Conservation (phyloP, 495 filamentous ascomycete genomes). For the Daldinia vernicosa region DNA sequence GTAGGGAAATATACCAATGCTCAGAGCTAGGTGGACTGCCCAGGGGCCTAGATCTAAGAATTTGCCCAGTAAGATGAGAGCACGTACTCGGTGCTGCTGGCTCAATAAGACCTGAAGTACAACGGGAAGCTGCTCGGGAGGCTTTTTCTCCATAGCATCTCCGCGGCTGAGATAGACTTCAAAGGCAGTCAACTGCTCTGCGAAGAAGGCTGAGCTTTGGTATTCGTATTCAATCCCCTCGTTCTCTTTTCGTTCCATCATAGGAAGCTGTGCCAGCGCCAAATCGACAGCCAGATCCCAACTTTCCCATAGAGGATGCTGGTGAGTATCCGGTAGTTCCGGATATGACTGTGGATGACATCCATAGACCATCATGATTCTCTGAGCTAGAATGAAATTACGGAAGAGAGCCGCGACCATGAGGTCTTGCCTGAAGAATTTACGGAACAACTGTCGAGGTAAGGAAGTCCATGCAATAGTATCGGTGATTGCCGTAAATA, state of each 20-base stretch:
- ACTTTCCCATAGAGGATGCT: slow-evolving; percentile 94
- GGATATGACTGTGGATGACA: slow-evolving; percentile 93
- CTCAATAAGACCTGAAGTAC: slow-evolving; percentile 95
- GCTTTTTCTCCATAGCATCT: slow-evolving; percentile 77
- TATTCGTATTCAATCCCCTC: slow-evolving; percentile 87
- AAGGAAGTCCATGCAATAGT: slow-evolving; percentile 98
- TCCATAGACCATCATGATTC: slow-evolving; percentile 94
- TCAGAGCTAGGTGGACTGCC: slow-evolving; percentile 95
- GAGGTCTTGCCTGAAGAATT: slow-evolving; percentile 96
- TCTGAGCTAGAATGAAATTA: slow-evolving; percentile 93
- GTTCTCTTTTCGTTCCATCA: slow-evolving; percentile 75
- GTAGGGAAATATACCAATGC: slow-evolving; percentile 98
- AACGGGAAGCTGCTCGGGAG: slow-evolving; percentile 93
- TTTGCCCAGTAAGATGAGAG: slow-evolving; percentile 89
- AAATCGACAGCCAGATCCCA: slow-evolving; percentile 98
- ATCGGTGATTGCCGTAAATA: slow-evolving; percentile 98
- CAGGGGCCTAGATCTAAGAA: slow-evolving; percentile 96
- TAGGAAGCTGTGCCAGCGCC: slow-evolving; percentile 89
- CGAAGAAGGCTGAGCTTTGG: slow-evolving; percentile 93
- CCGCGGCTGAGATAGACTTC: slow-evolving; percentile 95
- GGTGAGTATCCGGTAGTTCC: slow-evolving; percentile 86
- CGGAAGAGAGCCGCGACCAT: slow-evolving; percentile 98
- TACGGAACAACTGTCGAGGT: slow-evolving; percentile 88
- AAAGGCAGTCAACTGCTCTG: slow-evolving; percentile 96
- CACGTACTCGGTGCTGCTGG: slow-evolving; percentile 92